Evolutionary conservation across 2,329 filamentous ascomycete species (phyloP), one percentile per base, ranked within the genome.

Genomic region (Sclerotinia sclerotiorum): DNA sequence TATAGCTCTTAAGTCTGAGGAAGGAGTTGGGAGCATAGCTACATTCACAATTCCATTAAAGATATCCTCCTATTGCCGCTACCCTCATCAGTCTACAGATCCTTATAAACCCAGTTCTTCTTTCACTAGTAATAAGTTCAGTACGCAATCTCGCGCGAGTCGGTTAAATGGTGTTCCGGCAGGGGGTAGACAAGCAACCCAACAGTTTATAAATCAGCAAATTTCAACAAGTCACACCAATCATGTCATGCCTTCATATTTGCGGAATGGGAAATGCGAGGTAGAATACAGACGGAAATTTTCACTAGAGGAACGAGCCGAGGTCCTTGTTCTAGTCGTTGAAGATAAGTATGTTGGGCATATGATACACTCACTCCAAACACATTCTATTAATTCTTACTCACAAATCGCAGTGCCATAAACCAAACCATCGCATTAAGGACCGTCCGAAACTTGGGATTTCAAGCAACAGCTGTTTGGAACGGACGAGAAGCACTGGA

Each of bases 401-500:
- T 65, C 11, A 70, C 64, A n/a, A 24, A 21, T 5, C 7, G n/a
- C 24, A 73, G 72, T 58, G 70, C 72, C n/a, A 74, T 75, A 15
- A 75, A 75, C 51, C 72, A 74, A 68, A 72, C 69, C 0, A 75
- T 75, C 19, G 72, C 74, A 13, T 57, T 73, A 5, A 72, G 71
- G 54, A 74, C 67, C 13, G 69, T 74, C n/a, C 70, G 69, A 42
- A 74, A 72, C 57, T 64, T 75, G 5, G 73, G 72, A 19, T 75
- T 75, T 54, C 58, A 70, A 19, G 71, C 70, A 42, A 71, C 68
- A 21, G 73, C 74, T 7, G 71, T 73, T 39, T 75, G 73, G 72
- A 75, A 75, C 15, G 74, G 73, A n/a, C 69, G 65, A 19, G 74
- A 75, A 71, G 73, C 73, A 2, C 68, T 74, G n/a, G 67, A 69